These are phyloP conservation scores for Xylaria multiplex DNA, from an alignment of 2,329 filamentous ascomycete genomes.

Conservation along the genomic window DNA sequence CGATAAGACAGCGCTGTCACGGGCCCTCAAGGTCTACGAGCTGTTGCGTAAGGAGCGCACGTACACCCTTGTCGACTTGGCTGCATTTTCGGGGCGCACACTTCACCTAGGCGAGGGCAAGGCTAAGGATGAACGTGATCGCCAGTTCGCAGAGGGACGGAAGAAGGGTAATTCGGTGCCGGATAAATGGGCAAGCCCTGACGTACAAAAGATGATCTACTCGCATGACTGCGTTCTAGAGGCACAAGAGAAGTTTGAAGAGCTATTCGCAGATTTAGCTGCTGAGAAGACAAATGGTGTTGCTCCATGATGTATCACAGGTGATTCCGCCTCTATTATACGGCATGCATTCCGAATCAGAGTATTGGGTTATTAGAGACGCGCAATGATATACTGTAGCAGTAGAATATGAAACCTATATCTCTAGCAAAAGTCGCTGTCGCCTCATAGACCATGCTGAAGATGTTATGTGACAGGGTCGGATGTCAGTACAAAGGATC, in stretches of 20 bases:
- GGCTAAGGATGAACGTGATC: constrained; percentile 68
- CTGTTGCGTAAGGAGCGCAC: constrained; percentile 66
- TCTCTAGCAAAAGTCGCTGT: constrained; percentile 7
- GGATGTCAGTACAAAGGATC: constrained; percentile 27
- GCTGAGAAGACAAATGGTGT: constrained; percentile 28
- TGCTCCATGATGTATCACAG: constrained; percentile 21
- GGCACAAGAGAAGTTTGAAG: constrained; percentile 62
- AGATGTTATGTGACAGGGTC: constrained; percentile 3
- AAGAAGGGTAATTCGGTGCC: constrained; percentile 62
- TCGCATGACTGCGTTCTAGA: constrained; percentile 69
- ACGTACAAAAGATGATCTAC: constrained; percentile 74
- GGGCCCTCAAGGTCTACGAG: constrained; percentile 65
- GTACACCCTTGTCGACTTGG: constrained; percentile 63
- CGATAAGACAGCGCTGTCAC: constrained; percentile 55
- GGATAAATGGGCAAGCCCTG: constrained; percentile 77
- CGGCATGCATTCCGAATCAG: constrained; percentile 8
- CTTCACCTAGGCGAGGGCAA: constrained; percentile 68
- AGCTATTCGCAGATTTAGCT: constrained; percentile 53
- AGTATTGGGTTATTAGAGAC: constrained; percentile 15
- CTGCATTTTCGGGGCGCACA: constrained; percentile 61
- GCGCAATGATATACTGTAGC: neutral
- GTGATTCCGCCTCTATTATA: neutral
- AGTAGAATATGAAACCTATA: constrained; percentile 23
- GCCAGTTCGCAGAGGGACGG: constrained; percentile 63
- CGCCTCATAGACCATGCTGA: neutral